A percentile compares a stretch with the other conserved stretches of the same genome.
phyloP scores from a whole-genome alignment of 345 rosid species.

The Clausena lansium region DNA sequence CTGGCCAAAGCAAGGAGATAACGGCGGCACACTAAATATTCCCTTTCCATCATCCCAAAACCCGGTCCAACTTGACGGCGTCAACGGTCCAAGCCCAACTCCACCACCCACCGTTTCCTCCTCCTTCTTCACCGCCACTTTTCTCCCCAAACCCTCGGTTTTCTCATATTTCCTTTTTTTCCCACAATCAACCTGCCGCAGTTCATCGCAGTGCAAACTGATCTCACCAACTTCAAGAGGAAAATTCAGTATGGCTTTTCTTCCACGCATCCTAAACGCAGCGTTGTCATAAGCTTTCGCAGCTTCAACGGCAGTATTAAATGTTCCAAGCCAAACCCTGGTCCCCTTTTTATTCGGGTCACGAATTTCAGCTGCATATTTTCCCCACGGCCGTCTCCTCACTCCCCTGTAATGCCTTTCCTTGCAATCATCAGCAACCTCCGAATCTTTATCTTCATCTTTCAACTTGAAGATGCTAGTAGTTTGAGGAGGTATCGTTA shows the following conservation, averaged over 20 bases:
- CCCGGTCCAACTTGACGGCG: slow-evolving; percentile 91
- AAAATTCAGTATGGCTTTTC: slow-evolving; percentile 87
- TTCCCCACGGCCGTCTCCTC: slow-evolving; percentile 87
- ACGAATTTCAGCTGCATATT: slow-evolving; percentile 85
- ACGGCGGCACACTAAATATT: slow-evolving; percentile 67
- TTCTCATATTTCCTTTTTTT: slow-evolving; percentile 40
- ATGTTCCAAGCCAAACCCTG: slow-evolving; percentile 71
- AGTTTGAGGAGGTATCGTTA: slow-evolving; percentile 38
- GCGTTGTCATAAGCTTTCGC: slow-evolving; percentile 84
- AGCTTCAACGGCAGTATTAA: slow-evolving; percentile 71
- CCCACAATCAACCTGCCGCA: slow-evolving; percentile 15
- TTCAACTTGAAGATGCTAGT: background rate
- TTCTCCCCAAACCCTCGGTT: slow-evolving; percentile 26
- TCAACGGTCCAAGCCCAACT: slow-evolving; percentile 46
- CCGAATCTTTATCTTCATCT: background rate
- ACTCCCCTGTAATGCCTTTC: slow-evolving; percentile 81
- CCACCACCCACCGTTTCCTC: slow-evolving; percentile 18
- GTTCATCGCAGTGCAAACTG: slow-evolving; percentile 15
- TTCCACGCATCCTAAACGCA: slow-evolving; percentile 73
- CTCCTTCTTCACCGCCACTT: background rate
- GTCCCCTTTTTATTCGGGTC: slow-evolving; percentile 86
- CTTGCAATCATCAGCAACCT: slow-evolving; percentile 10
- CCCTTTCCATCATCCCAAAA: slow-evolving; percentile 72
- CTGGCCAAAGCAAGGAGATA: slow-evolving; percentile 71
- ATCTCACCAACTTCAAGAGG: slow-evolving; percentile 62